These are phyloP conservation scores for Chara braunii DNA, from an alignment of 139 green algal genomes.

Conservation along the genomic window DNA sequence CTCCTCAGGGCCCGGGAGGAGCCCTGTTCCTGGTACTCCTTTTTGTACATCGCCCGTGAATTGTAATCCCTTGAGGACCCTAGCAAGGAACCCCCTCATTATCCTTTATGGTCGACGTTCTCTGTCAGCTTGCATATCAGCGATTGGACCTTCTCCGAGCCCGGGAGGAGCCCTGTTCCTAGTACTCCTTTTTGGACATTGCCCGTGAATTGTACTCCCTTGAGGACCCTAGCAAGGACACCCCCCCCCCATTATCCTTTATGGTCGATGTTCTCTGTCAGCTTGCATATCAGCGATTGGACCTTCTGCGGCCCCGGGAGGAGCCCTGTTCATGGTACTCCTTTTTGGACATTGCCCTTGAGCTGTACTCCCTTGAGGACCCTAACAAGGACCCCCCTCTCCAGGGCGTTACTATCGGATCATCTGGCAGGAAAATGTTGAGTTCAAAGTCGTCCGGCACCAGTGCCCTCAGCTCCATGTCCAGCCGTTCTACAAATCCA, in stretches of 20 bases:
- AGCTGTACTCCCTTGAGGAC: neutral
- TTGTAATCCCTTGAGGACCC: neutral
- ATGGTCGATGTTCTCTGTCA: no score
- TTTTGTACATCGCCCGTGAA: no score
- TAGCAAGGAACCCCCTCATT: no score
- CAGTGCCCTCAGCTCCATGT: constrained; percentile 40
- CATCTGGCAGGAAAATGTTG: neutral
- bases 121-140: no score
- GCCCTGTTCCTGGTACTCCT: no score
- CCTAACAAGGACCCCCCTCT: constrained; percentile 18
- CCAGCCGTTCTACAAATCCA: constrained; percentile 1
- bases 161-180: no score
- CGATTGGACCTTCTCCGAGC: no score
- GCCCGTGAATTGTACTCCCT: neutral
- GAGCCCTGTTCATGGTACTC: constrained; percentile 32
- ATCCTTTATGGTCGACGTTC: no score
- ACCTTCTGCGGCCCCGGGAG: neutral
- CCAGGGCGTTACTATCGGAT: constrained; percentile 5
- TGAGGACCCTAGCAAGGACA: constrained; percentile 4
- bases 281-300: no score
- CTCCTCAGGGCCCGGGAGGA: no score
- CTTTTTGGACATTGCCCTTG: constrained; percentile 9
- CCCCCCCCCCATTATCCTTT: no score
- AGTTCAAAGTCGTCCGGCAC: constrained; percentile 37
- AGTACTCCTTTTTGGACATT: no score